These are phyloP conservation scores for Chlamydomonas schloesseri DNA, from an alignment of 139 green algal genomes.

Conservation along the genomic window DNA sequence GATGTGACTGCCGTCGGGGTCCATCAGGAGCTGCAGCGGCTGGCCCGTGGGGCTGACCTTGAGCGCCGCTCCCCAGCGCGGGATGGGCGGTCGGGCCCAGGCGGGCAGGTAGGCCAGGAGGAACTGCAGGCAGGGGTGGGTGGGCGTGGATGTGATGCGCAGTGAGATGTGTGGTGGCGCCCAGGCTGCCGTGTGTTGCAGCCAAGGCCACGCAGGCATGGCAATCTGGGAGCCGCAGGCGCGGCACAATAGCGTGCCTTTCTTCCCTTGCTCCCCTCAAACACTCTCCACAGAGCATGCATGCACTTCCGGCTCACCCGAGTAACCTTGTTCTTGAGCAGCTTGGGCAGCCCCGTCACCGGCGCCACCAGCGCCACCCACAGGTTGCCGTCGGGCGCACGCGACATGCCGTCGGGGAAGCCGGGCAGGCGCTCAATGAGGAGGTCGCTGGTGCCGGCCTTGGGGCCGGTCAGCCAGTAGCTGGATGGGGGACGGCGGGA, in stretches of 20 bases:
- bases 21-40: conserved; percentile 29
- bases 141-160: no score
- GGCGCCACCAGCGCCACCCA: conserved; percentile 35
- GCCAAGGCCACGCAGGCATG: no score
- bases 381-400: conserved; percentile 51
- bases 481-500: background rate
- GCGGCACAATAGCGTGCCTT: no score
- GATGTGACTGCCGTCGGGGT: conserved; percentile 18
- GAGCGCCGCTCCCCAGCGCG: conserved; percentile 37
- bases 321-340: conserved; percentile 1
- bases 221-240: no score
- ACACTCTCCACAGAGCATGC: no score
- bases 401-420: conserved; percentile 78
- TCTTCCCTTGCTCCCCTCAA: no score
- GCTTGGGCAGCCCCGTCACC: background rate
- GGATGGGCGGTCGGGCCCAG: conserved; percentile 10
- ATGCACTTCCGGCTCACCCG: no score
- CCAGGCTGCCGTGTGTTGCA: no score
- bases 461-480: conserved; percentile 75
- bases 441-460: conserved; percentile 61
- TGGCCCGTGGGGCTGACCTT: conserved; percentile 29
- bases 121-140: background rate
- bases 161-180: no score
- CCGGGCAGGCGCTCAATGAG: conserved; percentile 75
- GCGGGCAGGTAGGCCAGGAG: conserved; percentile 24